Evolutionary conservation across 805 yeast genomes (phyloP).

Genomic region (Saturnispora gosingensis): DNA sequence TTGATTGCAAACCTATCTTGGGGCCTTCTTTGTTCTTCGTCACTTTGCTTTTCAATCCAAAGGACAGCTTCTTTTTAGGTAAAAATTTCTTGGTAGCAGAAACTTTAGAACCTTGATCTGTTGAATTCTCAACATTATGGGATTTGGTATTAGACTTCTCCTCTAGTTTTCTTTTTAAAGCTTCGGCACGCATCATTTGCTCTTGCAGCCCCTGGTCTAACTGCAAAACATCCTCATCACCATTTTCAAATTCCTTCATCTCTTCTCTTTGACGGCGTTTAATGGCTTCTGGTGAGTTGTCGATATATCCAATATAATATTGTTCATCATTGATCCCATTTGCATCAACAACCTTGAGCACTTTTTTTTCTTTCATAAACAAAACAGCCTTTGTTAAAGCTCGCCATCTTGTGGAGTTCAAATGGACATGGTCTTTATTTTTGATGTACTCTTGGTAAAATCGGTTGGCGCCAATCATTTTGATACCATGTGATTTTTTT

Average conservation of each 20-base stretch:
- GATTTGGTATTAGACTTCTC: background rate
- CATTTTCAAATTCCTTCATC: constrained; percentile 30
- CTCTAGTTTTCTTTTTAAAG: background rate
- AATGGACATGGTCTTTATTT: constrained; percentile 77
- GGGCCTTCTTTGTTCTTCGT: background rate
- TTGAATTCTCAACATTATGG: background rate
- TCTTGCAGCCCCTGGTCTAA: constrained; percentile 17
- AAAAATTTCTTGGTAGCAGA: background rate
- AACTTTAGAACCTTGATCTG: background rate
- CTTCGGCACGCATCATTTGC: constrained; percentile 43
- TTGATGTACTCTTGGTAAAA: constrained; percentile 86
- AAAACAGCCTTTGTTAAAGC: constrained; percentile 61
- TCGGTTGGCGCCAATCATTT: constrained; percentile 66
- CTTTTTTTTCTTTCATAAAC: constrained; percentile 46
- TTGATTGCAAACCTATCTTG: background rate
- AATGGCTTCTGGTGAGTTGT: constrained; percentile 41
- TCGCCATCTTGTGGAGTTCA: constrained; percentile 81
- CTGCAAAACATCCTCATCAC: constrained; percentile 31
- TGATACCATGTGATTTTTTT: constrained; percentile 69
- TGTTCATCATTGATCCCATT: constrained; percentile 27
- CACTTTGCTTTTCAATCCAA: background rate
- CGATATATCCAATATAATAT: constrained; percentile 39
- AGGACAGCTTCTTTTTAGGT: background rate
- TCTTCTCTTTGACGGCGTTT: constrained; percentile 33
- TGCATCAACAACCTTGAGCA: constrained; percentile 31